Conservation (phyloP, 805 yeast species). For the Tetrapisispora pingtungensis region DNA sequence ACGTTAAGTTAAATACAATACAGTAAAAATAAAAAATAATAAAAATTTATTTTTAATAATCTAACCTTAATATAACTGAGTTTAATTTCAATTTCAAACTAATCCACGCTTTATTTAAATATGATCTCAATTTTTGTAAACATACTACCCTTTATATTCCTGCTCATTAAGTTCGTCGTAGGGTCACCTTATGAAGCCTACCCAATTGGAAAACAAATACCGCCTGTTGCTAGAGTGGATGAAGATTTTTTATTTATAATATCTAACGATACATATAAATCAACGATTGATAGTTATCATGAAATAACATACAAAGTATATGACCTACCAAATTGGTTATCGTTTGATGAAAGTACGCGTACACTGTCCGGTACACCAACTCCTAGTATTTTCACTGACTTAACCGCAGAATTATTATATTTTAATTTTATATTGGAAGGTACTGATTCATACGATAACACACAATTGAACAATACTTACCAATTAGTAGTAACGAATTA, state of each 20-base stretch:
- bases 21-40: no score
- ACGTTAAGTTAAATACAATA: no score
- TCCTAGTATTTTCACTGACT: conserved; percentile 14
- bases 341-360: conserved; percentile 52
- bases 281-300: conserved; percentile 31
- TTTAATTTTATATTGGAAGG: conserved; percentile 52
- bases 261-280: conserved; percentile 57
- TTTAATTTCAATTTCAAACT: no score
- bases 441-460: conserved; percentile 44
- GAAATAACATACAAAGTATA: conserved; percentile 44
- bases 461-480: conserved; percentile 39
- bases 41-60: no score
- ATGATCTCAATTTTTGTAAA: not conserved
- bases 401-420: conserved; percentile 34
- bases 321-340: conserved; percentile 68
- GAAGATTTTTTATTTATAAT: conserved; percentile 54
- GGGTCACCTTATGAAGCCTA: conserved; percentile 30
- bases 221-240: conserved; percentile 73
- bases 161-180: not conserved
- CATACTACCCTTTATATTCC: not conserved
- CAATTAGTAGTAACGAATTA: conserved; percentile 49
- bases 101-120: not conserved
- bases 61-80: no score
- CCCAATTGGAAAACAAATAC: conserved; percentile 54
- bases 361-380: conserved; percentile 63